These are phyloP conservation scores for Ulvella scutata DNA, from an alignment of 139 green algal species.

Conservation along the genomic window DNA sequence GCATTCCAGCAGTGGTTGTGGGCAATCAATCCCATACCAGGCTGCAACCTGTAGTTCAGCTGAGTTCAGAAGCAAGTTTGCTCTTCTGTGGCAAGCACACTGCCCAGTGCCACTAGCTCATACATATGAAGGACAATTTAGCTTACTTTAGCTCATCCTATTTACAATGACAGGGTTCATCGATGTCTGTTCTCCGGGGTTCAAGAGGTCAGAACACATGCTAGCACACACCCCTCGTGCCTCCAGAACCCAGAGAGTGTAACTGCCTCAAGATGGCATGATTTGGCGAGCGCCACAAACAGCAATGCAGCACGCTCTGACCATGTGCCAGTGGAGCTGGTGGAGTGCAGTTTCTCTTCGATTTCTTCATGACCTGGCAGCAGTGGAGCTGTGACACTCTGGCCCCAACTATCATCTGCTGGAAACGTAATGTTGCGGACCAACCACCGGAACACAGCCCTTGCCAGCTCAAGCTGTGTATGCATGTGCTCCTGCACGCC, in stretches of 20 bases:
- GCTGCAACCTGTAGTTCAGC: conserved; percentile 14
- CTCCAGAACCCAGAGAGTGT: conserved; percentile 35
- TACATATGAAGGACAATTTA: too few relatives aligned
- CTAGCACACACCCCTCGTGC: not conserved
- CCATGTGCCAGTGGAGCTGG: conserved; percentile 18
- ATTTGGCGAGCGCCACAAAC: conserved; percentile 19
- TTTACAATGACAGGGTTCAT: too few relatives aligned
- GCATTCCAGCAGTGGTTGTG: conserved; percentile 52
- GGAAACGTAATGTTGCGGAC: conserved; percentile 4
- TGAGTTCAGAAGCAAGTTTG: too few relatives aligned
- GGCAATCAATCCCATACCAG: conserved; percentile 13
- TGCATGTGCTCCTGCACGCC: not conserved
- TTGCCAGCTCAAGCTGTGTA: conserved; percentile 25
- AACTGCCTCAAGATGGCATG: conserved; percentile 31
- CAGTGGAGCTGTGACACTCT: not conserved
- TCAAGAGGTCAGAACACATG: too few relatives aligned
- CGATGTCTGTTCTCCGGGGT: too few relatives aligned
- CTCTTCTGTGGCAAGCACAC: too few relatives aligned
- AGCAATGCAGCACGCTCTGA: conserved; percentile 30
- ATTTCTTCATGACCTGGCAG: not conserved
- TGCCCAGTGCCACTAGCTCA: too few relatives aligned
- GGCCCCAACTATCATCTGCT: not conserved
- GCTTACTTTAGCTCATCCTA: too few relatives aligned
- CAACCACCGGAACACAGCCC: conserved; percentile 34
- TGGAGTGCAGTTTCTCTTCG: conserved; percentile 3